These are phyloP conservation scores for Candida taoyuanica DNA, from an alignment of 805 yeast species.

Conservation along the genomic window DNA sequence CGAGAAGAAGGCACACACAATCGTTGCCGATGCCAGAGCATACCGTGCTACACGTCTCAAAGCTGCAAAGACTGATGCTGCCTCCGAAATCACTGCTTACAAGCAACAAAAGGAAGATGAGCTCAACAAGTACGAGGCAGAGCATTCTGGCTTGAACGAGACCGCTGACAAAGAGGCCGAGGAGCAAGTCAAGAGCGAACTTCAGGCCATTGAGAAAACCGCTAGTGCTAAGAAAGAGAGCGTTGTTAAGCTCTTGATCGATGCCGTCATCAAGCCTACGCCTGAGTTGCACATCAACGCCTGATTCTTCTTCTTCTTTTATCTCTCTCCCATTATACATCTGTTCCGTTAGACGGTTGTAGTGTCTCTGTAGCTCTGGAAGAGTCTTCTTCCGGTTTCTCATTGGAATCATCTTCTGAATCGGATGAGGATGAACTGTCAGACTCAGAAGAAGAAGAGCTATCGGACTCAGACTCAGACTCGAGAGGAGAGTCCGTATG, in stretches of 20 bases:
- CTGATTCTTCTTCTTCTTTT: conserved; percentile 6
- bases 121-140: conserved; percentile 64
- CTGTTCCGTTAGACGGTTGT: neutral
- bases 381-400: conserved; percentile 19
- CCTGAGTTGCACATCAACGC: conserved; percentile 86
- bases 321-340: neutral
- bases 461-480: conserved; percentile 10
- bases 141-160: conserved; percentile 72
- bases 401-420: conserved; percentile 16
- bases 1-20: conserved; percentile 95
- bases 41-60: conserved; percentile 85
- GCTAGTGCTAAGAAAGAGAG: conserved; percentile 57
- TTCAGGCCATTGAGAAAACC: conserved; percentile 60
- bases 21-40: conserved; percentile 88
- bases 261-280: conserved; percentile 72
- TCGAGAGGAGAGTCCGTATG: conserved; percentile 20
- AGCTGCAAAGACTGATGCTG: conserved; percentile 93
- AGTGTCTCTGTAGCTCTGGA: conserved; percentile 4
- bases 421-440: conserved; percentile 8
- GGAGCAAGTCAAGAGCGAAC: conserved; percentile 62
- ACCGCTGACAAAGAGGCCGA: conserved; percentile 78
- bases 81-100: conserved; percentile 81
- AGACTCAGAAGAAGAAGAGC: conserved; percentile 4
- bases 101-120: conserved; percentile 80
- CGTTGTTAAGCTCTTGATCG: conserved; percentile 73